Evolutionary conservation across 805 yeast species (phyloP), one percentile per base, ranked within the genome.

Genomic region (Wickerhamomyces rabaulensis): DNA sequence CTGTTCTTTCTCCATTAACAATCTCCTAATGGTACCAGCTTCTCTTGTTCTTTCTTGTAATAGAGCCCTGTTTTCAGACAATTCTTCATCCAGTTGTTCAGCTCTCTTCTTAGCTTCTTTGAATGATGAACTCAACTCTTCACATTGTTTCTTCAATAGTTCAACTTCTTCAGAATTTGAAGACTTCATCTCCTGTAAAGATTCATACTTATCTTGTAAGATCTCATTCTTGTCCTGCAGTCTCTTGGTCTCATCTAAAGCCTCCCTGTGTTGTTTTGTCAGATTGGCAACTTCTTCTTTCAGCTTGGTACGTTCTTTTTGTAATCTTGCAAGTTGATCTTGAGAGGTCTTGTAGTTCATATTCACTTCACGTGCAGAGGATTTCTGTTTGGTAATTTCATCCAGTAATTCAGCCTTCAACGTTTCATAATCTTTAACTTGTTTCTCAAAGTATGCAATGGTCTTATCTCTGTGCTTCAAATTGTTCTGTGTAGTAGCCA

Each of bases 41-140:
- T 92, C 98, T 43, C 91, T 72, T 0, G 87, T 80, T 50, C 95
- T 77, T 57, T 90, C 96, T 58, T 84, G 94, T 3, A 91, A 65
- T 63, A 82, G 71, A 27, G 78, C 75, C 46, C 88, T 76, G 5
- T 87, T 70, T 48, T 91, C 97, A 10, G 76, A 69, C n/a, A 92
- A 66, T 58, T 91, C 97, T 47, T 89, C 96, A 54, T 87, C 90
- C 25, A 91, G 62, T 2, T 80, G 76, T 47, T 86, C 90, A 20
- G 78, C 70, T 51, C 78, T 75, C 44, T 71, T 71, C 39, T 73
- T 74, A 2, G 81, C 69, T 55, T 94, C 98, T 50, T 77, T 76
- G 36, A 82, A 66, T 45, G 86, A 79, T 74, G 85, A 76, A 3
- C 74, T 59, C 42, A 86, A 62, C 56, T 88, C 96, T 43, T 87